A percentile compares a stretch with the other conserved stretches of the same genome.
Conservation (phyloP, 345 rosid genomes). For the Aquilaria yunnanensis region DNA sequence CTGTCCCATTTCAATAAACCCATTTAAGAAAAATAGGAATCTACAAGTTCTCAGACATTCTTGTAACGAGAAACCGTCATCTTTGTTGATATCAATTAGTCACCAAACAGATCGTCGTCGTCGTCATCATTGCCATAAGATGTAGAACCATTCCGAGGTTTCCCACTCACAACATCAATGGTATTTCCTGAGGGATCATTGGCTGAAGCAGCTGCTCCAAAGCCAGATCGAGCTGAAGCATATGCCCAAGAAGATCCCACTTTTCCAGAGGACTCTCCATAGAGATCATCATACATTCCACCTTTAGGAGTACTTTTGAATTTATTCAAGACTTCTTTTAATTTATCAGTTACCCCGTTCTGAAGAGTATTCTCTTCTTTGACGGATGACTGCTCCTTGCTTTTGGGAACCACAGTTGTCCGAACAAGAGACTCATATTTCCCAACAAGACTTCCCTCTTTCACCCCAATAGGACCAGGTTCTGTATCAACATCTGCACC, state of each 20-base stretch:
- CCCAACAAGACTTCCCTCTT: slow-evolving; percentile 94
- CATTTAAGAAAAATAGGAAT: not conserved
- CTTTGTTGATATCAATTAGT: slow-evolving; percentile 26
- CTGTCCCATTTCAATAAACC: slow-evolving; percentile 2
- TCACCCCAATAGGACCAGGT: slow-evolving; percentile 84
- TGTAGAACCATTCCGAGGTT: slow-evolving; percentile 16
- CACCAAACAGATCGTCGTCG: slow-evolving; percentile 85
- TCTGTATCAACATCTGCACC: slow-evolving; percentile 95
- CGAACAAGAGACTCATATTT: slow-evolving; percentile 86
- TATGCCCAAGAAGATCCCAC: slow-evolving; percentile 93
- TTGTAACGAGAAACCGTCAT: not conserved
- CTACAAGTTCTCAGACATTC: slow-evolving; percentile 2
- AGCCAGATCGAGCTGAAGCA: slow-evolving; percentile 20
- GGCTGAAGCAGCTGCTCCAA: slow-evolving; percentile 19
- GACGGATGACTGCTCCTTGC: slow-evolving; percentile 34
- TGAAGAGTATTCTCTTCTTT: slow-evolving; percentile 41
- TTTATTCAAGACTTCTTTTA: slow-evolving; percentile 66
- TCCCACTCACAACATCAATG: slow-evolving; percentile 17
- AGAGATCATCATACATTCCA: slow-evolving; percentile 71
- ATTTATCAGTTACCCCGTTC: slow-evolving; percentile 60
- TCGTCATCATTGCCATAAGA: slow-evolving; percentile 31
- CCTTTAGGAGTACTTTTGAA: slow-evolving; percentile 48
- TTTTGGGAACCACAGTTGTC: slow-evolving; percentile 68
- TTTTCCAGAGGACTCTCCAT: slow-evolving; percentile 59
- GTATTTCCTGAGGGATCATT: slow-evolving; percentile 27